phyloP scores from a whole-genome alignment of 768 basidiomycete species.

The Lentinus tigrinus region DNA sequence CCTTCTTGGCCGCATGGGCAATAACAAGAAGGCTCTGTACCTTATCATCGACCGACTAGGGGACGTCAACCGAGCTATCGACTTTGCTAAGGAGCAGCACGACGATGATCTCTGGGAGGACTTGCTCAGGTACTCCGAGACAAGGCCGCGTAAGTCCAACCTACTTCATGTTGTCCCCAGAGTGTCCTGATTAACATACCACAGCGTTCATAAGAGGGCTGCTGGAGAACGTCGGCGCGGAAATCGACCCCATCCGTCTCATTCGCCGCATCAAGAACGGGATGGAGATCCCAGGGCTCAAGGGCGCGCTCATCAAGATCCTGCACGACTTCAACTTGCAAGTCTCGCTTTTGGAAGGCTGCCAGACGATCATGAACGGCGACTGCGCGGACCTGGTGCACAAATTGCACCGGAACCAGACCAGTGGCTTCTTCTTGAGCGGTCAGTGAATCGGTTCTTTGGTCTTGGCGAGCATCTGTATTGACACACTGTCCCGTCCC shows the following conservation, averaged over 20 bases:
- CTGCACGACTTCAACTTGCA: constrained; percentile 95
- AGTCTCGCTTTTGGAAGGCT: constrained; percentile 89
- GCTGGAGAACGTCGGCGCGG: constrained; percentile 93
- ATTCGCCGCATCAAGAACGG: constrained; percentile 96
- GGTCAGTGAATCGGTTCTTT: too few relatives aligned
- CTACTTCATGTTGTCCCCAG: neutral
- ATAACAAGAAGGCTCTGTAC: constrained; percentile 91
- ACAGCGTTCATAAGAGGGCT: constrained; percentile 91
- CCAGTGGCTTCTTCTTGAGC: constrained; percentile 73
- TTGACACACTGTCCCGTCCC: neutral
- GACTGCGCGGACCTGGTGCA: constrained; percentile 76
- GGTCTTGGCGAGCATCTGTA: neutral
- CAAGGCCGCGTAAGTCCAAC: constrained; percentile 65
- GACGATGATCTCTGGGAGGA: constrained; percentile 99
- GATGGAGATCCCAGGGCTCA: constrained; percentile 92
- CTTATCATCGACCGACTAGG: constrained; percentile 94
- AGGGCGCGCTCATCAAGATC: constrained; percentile 94
- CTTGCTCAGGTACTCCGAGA: constrained; percentile 90
- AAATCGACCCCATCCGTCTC: constrained; percentile 92
- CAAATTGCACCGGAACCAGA: constrained; percentile 72
- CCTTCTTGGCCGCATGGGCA: constrained; percentile 94
- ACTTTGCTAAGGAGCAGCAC: constrained; percentile 95
- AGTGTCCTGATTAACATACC: neutral
- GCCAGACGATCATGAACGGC: constrained; percentile 80
- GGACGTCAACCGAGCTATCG: constrained; percentile 92